Evolutionary conservation across 345 rosid species (phyloP), one percentile per base, ranked within the genome.

Genomic region (Citrus hindsii): DNA sequence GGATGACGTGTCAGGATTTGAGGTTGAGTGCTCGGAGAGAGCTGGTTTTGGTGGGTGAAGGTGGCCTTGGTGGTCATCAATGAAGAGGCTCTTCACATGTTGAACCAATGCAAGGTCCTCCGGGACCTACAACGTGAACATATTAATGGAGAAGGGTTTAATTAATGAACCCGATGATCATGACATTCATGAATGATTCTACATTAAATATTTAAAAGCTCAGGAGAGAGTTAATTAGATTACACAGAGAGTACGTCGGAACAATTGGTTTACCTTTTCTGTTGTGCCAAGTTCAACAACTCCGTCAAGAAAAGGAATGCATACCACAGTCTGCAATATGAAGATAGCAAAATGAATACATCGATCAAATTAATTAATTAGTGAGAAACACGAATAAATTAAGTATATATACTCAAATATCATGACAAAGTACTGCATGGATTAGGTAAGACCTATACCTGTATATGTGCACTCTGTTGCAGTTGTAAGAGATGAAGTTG

Each of bases 231-330:
- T 12, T 12, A 42, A 2, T 42, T 42, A 42, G 16, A 42, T 46
- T 46, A 46, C 51, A 46, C 51, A 46, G 51, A 3, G 14, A 46
- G 51, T 46, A 3, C 51, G 51, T 46, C 14, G 51, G 51, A 46
- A 46, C 14, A 46, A 13, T 13, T 0, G 18, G 5, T 6, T 62
- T 81, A 93, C 98, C 98, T 86, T 93, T 12, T 87, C 91, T 3
- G 92, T 90, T 4, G 95, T 81, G 46, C 98, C 99, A 28, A 97
- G 73, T 77, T 97, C 99, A 74, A 97, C 89, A 4, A 94, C 96
- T 3, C 99, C 98, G 78, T 93, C 94, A 14, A 91, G 89, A 62
- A 97, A 83, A 40, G 99, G 98, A 80, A 94, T 90, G 85, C 99
- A 94, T 18, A 97, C 90, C 53, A 93, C 94, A 1, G 99, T 97